Evolutionary conservation across 805 yeast species (phyloP).

Genomic region (Saturnispora bothae): DNA sequence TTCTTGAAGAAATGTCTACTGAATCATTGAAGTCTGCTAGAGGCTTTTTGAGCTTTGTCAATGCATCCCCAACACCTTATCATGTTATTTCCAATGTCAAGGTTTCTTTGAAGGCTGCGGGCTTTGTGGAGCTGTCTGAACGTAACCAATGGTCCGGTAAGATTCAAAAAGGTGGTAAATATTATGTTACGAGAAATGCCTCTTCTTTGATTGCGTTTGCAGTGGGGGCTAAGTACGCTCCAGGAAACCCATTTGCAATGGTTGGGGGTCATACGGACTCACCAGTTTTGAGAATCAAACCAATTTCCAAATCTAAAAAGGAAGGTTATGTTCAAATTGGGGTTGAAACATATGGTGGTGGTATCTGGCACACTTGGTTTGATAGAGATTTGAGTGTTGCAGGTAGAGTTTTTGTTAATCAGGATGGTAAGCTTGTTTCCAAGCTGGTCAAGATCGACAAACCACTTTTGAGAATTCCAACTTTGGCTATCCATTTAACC

Average conservation of each 20-base stretch:
- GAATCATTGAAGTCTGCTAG: slow-evolving; percentile 31
- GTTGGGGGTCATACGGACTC: slow-evolving; percentile 97
- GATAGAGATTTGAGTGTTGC: slow-evolving; percentile 89
- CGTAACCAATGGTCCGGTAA: slow-evolving; percentile 55
- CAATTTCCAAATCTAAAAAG: slow-evolving; percentile 55
- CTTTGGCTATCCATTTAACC: slow-evolving; percentile 85
- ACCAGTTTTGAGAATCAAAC: slow-evolving; percentile 82
- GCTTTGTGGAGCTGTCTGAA: slow-evolving; percentile 67
- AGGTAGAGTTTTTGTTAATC: slow-evolving; percentile 72
- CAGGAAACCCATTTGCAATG: slow-evolving; percentile 77
- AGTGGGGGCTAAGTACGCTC: slow-evolving; percentile 60
- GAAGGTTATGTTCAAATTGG: slow-evolving; percentile 86
- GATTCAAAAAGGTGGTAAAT: slow-evolving; percentile 48
- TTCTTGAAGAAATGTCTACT: slow-evolving; percentile 10
- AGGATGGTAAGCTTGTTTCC: slow-evolving; percentile 42
- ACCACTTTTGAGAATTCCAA: slow-evolving; percentile 85
- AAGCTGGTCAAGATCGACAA: slow-evolving; percentile 68
- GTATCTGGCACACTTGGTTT: slow-evolving; percentile 95
- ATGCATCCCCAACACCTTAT: slow-evolving; percentile 85
- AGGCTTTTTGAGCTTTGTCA: slow-evolving; percentile 69
- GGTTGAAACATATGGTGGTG: slow-evolving; percentile 92
- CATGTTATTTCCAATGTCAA: slow-evolving; percentile 74
- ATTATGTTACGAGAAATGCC: slow-evolving; percentile 81
- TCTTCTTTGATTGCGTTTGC: slow-evolving; percentile 84
- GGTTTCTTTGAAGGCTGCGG: slow-evolving; percentile 42